A percentile compares a stretch with the other conserved stretches of the same genome.
Conservation (phyloP, 139 green algal species). For the Nannochloris sp. region DNA sequence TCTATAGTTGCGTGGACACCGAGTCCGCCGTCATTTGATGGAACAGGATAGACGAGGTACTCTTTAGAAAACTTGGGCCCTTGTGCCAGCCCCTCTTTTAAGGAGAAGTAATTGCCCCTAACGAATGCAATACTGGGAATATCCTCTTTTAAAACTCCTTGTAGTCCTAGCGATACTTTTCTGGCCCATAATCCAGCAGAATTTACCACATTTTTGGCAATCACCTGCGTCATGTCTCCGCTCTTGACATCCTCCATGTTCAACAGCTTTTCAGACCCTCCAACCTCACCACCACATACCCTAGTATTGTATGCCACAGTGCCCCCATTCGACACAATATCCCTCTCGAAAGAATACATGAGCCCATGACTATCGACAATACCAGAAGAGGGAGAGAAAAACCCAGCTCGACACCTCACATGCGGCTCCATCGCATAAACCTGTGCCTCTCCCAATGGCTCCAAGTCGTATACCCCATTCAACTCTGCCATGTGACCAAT, state of each 20-base stretch:
- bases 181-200: constrained; percentile 40
- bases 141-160: constrained; percentile 20
- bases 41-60: constrained; percentile 77
- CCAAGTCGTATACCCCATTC: constrained; percentile 65
- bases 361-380: constrained; percentile 72
- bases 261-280: constrained; percentile 13
- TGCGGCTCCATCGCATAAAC: constrained; percentile 54
- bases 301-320: constrained; percentile 35
- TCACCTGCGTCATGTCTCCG: constrained; percentile 22
- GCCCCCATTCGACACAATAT: constrained; percentile 37
- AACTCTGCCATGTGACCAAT: constrained; percentile 1
- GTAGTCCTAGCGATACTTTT: constrained; percentile 25
- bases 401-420: constrained; percentile 36
- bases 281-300: constrained; percentile 27
- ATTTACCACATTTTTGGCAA: constrained; percentile 46
- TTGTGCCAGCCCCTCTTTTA: constrained; percentile 4
- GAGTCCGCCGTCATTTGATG: constrained; percentile 59
- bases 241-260: constrained; percentile 31
- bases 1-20: constrained; percentile 85
- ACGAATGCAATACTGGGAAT: constrained; percentile 52
- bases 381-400: constrained; percentile 75
- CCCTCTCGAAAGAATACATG: constrained; percentile 55
- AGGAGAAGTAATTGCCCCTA: constrained; percentile 49
- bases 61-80: constrained; percentile 40
- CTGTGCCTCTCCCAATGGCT: constrained; percentile 38